phyloP scores from a whole-genome alignment of 345 rosid genomes.

The Noccaea bulbosa region DNA sequence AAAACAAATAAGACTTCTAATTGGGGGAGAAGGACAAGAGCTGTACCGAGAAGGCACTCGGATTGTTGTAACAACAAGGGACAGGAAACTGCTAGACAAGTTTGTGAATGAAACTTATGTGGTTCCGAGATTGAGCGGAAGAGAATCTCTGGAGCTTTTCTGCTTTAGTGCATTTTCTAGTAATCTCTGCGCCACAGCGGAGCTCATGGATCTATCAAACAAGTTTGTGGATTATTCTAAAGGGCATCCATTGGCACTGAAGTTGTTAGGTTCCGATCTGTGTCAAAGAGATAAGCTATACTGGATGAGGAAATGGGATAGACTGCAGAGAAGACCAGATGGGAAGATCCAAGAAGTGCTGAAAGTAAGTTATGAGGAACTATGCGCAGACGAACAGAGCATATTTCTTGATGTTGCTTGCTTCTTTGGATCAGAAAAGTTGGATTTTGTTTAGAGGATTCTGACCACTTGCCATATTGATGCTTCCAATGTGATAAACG shows the following conservation, averaged over 20 bases:
- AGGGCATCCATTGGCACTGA: slow-evolving; percentile 49
- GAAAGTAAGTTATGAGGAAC: slow-evolving; percentile 47
- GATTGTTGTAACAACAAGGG: slow-evolving; percentile 37
- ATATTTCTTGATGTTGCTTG: slow-evolving; percentile 51
- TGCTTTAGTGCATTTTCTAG: slow-evolving; percentile 26
- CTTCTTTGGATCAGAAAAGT: slow-evolving; percentile 31
- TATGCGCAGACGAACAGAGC: slow-evolving; percentile 21
- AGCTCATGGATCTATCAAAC: slow-evolving; percentile 33
- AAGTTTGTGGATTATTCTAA: slow-evolving; percentile 31
- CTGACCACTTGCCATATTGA: slow-evolving; percentile 15
- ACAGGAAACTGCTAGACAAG: slow-evolving; percentile 31
- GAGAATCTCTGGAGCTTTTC: slow-evolving; percentile 39
- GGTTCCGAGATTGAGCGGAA: slow-evolving; percentile 16
- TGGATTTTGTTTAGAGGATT: slow-evolving; percentile 13
- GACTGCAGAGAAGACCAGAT: slow-evolving; percentile 26
- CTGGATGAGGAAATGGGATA: slow-evolving; percentile 37
- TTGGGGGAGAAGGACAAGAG: background rate
- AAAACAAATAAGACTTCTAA: slow-evolving; percentile 18
- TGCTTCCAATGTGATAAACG: slow-evolving; percentile 25
- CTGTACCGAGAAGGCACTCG: slow-evolving; percentile 29
- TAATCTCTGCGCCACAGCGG: slow-evolving; percentile 4
- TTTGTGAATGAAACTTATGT: background rate
- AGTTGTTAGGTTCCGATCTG: slow-evolving; percentile 42
- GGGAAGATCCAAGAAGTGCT: slow-evolving; percentile 27
- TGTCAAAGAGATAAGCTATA: background rate